A percentile compares a stretch with the other conserved stretches of the same genome.
Conservation (phyloP, 345 rosid genomes). For the Syzygium aqueum region DNA sequence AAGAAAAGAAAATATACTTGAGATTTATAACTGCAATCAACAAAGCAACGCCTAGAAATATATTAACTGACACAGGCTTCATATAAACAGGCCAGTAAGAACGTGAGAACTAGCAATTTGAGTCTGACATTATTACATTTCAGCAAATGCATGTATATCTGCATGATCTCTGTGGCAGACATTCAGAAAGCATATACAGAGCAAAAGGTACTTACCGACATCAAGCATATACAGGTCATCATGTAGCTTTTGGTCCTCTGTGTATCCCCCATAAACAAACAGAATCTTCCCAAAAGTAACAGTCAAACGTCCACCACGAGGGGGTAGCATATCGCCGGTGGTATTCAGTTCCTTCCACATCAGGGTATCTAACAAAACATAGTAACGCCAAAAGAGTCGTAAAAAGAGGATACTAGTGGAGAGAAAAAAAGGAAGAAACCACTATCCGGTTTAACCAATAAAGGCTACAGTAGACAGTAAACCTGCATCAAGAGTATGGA, state of each 20-base stretch:
- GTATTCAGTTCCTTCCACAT: conserved; percentile 76
- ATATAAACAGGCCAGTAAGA: neutral
- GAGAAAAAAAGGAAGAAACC: neutral
- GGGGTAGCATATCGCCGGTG: conserved; percentile 65
- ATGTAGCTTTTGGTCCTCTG: conserved; percentile 76
- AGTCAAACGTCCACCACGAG: conserved; percentile 89
- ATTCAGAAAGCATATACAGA: neutral
- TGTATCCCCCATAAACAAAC: conserved; percentile 90
- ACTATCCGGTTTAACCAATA: neutral
- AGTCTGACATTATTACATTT: neutral
- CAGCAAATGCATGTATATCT: neutral
- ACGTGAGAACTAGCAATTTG: neutral
- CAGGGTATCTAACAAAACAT: conserved; percentile 50
- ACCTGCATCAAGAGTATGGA: conserved; percentile 91
- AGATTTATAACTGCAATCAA: neutral
- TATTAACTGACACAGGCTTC: neutral
- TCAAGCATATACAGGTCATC: conserved; percentile 83
- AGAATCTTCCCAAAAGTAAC: conserved; percentile 73
- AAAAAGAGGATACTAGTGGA: neutral
- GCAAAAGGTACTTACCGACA: conserved; percentile 48
- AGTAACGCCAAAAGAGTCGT: neutral
- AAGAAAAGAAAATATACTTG: neutral
- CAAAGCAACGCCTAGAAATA: neutral
- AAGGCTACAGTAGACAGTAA: neutral
- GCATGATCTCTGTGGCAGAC: neutral